phyloP scores from a whole-genome alignment of 306 rosid genomes.

The Acacia melanoxylon region DNA sequence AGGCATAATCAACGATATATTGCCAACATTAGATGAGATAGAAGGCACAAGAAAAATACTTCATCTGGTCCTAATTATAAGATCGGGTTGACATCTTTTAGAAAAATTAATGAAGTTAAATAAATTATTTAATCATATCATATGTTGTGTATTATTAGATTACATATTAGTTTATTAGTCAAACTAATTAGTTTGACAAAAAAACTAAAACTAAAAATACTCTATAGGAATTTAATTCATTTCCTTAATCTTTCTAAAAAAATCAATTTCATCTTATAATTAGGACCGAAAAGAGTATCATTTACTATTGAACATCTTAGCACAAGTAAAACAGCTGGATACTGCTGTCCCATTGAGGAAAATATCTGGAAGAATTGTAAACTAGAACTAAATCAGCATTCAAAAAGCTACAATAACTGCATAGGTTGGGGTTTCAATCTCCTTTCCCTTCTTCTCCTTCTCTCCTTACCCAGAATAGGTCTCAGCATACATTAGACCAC shows the following conservation, averaged over 20 bases:
- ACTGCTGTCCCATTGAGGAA: background rate
- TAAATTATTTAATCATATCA: too few species aligned
- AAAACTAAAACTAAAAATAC: too few species aligned
- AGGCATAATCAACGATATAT: conserved; percentile 18
- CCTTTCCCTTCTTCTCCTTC: background rate
- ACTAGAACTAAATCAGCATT: background rate
- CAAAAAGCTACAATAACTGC: background rate
- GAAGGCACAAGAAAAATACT: background rate
- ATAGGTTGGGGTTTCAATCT: background rate
- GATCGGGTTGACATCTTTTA: too few species aligned
- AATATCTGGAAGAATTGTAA: background rate
- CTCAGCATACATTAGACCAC: background rate
- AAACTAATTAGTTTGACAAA: too few species aligned
- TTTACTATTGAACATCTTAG: background rate
- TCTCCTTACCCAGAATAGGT: background rate
- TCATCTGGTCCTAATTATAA: too few species aligned
- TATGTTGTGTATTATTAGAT: too few species aligned
- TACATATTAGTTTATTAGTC: too few species aligned
- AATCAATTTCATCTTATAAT: too few species aligned
- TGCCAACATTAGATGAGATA: background rate
- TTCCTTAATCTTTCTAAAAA: too few species aligned
- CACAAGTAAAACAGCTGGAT: background rate
- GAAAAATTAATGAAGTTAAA: too few species aligned
- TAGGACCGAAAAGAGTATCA: too few species aligned
- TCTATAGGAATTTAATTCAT: too few species aligned